Conservation (phyloP, 2,329 filamentous ascomycete species). For the Raffaelea ambrosiae region DNA sequence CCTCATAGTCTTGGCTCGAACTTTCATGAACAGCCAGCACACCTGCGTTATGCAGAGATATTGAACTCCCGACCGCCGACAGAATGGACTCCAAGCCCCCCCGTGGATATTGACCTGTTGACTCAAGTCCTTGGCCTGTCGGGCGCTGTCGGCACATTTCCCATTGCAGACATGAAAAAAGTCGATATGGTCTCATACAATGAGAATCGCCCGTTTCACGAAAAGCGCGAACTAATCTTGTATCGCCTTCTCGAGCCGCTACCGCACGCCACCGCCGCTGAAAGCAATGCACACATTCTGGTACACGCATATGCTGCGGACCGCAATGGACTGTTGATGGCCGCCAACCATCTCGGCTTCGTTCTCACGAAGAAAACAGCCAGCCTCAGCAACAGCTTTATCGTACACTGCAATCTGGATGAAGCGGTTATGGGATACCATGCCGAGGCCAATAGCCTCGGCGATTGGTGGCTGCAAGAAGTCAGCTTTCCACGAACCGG, state of each 20-base stretch:
- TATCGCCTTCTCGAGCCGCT: slow-evolving; percentile 40
- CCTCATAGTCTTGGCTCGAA: slow-evolving; percentile 24
- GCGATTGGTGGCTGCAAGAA: slow-evolving; percentile 47
- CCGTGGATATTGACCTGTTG: slow-evolving; percentile 34
- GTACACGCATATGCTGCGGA: slow-evolving; percentile 44
- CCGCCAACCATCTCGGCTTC: slow-evolving; percentile 38
- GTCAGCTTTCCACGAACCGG: slow-evolving; percentile 37
- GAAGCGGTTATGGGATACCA: slow-evolving; percentile 35
- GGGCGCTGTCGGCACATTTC: slow-evolving; percentile 34
- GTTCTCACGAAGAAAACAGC: slow-evolving; percentile 31
- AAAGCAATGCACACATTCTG: slow-evolving; percentile 36
- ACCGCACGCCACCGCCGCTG: slow-evolving; percentile 13
- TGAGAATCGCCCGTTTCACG: slow-evolving; percentile 28
- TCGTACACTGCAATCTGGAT: slow-evolving; percentile 40
- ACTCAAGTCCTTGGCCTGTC: slow-evolving; percentile 26
- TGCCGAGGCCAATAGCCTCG: slow-evolving; percentile 10
- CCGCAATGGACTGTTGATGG: slow-evolving; percentile 45
- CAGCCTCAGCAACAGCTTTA: slow-evolving; percentile 42
- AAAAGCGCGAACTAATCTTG: slow-evolving; percentile 38
- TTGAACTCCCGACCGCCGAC: slow-evolving; percentile 26
- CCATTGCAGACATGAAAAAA: slow-evolving; percentile 44
- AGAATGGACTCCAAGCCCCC: slow-evolving; percentile 36
- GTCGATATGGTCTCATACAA: slow-evolving; percentile 43
- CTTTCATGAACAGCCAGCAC: slow-evolving; percentile 30
- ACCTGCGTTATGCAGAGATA: slow-evolving; percentile 32